Base-by-base conservation (phyloP, 2,329 filamentous ascomycete species). In the Paecilomyces niveus region DNA sequence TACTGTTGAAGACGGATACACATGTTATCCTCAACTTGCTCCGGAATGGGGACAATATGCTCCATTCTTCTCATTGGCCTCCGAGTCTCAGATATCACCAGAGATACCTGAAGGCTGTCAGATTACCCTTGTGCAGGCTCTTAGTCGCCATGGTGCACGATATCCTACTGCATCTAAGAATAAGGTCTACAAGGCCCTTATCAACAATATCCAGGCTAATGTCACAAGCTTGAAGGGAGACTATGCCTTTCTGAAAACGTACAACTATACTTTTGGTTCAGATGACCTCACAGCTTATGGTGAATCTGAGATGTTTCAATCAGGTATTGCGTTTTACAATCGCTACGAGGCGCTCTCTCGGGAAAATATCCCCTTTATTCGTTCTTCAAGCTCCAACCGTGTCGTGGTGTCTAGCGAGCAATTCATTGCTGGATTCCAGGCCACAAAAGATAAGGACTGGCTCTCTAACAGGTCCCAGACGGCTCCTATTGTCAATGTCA, bases 21-120 rank as follows among this genome's bases (percentile, higher is more conserved):
- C 83, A 62, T 92, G 89, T 72, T 79, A 80, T 54, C 74, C 82
- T 3, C 71, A 81, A 32, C 81, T 87, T 51, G 84, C 85, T 1
- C 87, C 85, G 63, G 82, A 80, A 58, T 96, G 91, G 90, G 92
- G 92, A 58, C 91, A 93, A 72, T 96, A 96, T 72, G 89, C 90
- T 18, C 90, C 92, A 1, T 95, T 86, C 76, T 96, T 89, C 74
- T 82, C 87, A 0, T 87, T 92, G 0, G 62, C 62, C 0, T 57
- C 63, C 2, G 82, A 86, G 6, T 91, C 88, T 1, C 78, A 83
- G 2, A 83, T 90, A 54, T 78, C 84, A 15, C 66, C 80, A 6
- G 77, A 78, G 6, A 76, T 88, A 0, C 92, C 91, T 0, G 64
- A 77, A 0, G 80, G 78, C 18, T 97, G 92, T 74, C 76, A 83